These are phyloP conservation scores for Xerocomus minutiporus DNA, from an alignment of 1,284 basidiomycete species.

Conservation along the genomic window DNA sequence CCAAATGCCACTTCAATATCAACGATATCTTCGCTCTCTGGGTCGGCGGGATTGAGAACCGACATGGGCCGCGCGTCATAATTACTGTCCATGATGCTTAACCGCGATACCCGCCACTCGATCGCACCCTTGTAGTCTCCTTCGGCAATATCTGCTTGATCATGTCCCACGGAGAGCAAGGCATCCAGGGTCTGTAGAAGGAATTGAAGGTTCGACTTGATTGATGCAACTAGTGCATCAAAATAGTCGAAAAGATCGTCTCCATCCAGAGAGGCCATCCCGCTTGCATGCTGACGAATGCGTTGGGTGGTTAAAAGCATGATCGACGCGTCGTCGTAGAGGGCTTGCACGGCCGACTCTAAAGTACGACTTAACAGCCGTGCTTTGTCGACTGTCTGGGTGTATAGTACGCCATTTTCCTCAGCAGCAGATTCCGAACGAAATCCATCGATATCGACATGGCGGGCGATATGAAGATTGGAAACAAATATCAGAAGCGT, in stretches of 20 bases:
- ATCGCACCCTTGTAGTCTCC: slow-evolving; percentile 69
- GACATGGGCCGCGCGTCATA: slow-evolving; percentile 40
- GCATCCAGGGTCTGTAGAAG: slow-evolving; percentile 59
- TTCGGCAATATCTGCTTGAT: slow-evolving; percentile 63
- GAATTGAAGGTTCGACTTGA: slow-evolving; percentile 50
- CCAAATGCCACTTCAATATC: slow-evolving; percentile 57
- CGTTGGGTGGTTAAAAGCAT: slow-evolving; percentile 56
- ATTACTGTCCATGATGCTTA: slow-evolving; percentile 53
- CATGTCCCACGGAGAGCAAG: slow-evolving; percentile 58
- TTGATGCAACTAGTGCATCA: slow-evolving; percentile 44
- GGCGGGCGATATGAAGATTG: slow-evolving; percentile 69
- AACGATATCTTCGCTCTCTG: slow-evolving; percentile 53
- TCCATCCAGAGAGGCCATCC: slow-evolving; percentile 32
- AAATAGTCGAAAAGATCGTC: slow-evolving; percentile 44
- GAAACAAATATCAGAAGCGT: slow-evolving; percentile 54
- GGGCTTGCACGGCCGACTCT: slow-evolving; percentile 61
- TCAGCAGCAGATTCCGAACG: slow-evolving; percentile 42
- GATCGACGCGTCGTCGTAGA: slow-evolving; percentile 64
- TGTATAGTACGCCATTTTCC: slow-evolving; percentile 47
- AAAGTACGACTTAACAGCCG: slow-evolving; percentile 61
- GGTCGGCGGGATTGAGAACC: slow-evolving; percentile 35
- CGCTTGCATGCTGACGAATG: slow-evolving; percentile 39
- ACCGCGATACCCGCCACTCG: slow-evolving; percentile 65
- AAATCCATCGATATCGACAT: slow-evolving; percentile 74
- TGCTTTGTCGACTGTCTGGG: slow-evolving; percentile 61